phyloP scores from a whole-genome alignment of 106 monocot species.

The Dioscorea dumetorum region DNA sequence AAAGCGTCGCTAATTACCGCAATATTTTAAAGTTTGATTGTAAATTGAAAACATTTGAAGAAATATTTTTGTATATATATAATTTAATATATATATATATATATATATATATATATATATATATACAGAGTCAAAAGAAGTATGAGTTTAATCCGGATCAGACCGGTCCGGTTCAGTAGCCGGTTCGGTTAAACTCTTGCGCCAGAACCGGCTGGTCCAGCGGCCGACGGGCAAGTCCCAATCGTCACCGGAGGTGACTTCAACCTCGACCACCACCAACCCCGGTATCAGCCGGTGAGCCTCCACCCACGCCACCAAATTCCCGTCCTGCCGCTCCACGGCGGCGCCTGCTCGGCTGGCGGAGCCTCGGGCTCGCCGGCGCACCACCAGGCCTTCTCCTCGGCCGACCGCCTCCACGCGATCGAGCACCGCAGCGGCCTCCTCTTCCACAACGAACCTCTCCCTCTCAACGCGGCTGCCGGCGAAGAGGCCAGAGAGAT shows the following conservation, averaged over 20 bases:
- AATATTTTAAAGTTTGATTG: too few relatives aligned
- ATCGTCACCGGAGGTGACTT: background rate
- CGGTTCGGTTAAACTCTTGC: background rate
- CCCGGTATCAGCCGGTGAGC: background rate
- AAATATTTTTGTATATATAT: too few relatives aligned
- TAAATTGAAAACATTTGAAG: too few relatives aligned
- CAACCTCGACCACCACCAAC: constrained; percentile 9
- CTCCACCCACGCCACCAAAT: constrained; percentile 8
- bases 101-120: too few relatives aligned
- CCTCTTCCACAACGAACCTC: background rate
- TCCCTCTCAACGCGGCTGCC: background rate
- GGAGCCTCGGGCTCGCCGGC: background rate
- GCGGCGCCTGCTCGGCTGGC: background rate
- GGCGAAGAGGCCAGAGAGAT: constrained; percentile 10
- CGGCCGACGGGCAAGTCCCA: background rate
- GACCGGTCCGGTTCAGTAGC: background rate
- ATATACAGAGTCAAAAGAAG: too few relatives aligned
- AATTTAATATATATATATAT: too few relatives aligned
- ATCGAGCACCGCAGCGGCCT: background rate
- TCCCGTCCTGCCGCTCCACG: background rate
- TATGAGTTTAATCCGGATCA: background rate
- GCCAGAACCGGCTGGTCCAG: background rate
- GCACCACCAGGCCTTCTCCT: background rate
- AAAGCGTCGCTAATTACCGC: too few relatives aligned
- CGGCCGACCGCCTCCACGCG: background rate